Evolutionary conservation across 208 protist species (phyloP), one percentile per base, ranked within the genome.

Genomic region (Porcisia hertigi): DNA sequence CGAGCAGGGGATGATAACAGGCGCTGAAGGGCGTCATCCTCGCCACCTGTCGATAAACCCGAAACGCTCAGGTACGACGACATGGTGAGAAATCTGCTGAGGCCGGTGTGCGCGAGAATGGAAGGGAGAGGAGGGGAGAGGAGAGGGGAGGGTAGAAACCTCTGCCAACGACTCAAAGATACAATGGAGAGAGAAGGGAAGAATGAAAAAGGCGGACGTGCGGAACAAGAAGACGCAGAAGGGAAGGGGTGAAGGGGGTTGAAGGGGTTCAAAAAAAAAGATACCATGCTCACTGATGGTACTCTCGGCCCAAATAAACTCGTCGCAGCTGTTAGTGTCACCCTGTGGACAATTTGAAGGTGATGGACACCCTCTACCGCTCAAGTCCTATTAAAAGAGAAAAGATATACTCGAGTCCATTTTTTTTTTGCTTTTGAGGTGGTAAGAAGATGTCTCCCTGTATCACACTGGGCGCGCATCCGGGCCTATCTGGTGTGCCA

Each of bases 61-160:
- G 86, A 91, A 53, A 94, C 88, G 58, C 58, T 83, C 2, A 94
- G 47, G 66, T 90, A 84, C 1, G 84, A 85, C 76, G 45, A 54
- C 69, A 72, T 72, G 47, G 55, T 18, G 60, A 20, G 9, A 65
- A 16, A 16, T 14, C 5, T 30, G 63, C 23, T 9, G 14, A 67
- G 41, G 4, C 43, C 41, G 1, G 20, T 69, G 71, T 67, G 9
- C 20, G 45, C n/a, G 16, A 57, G 34, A 69, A 3, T 11, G 41
- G 52, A 69, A 11, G 53, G 36, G 60, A 34, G 36, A 36, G 41
- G 7, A 65, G 25, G 34, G 9, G 39, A 65, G 7, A 65, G 11
- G 59, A 25, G 39, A 43, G 45, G 36, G 1, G 16, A 1, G 47
- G 5, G 47, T 52, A 52, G 47, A 52, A 14, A 52, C 47, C 11